Evolutionary conservation across 768 basidiomycete species (phyloP).

Genomic region (Coprinellus micaceus): DNA sequence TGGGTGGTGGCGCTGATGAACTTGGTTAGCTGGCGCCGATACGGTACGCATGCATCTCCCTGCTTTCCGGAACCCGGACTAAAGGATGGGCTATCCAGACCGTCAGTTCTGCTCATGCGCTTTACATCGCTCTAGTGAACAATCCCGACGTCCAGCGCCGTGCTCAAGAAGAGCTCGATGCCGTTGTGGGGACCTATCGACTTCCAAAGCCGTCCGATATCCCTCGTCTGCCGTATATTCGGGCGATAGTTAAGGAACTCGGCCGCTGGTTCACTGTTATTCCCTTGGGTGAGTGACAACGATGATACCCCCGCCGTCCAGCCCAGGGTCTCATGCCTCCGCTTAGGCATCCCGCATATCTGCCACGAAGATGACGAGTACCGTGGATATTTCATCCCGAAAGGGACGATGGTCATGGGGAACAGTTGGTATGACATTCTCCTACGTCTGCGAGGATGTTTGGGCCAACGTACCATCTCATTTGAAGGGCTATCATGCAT

Average conservation of each 20-base stretch:
- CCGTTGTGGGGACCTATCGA: slow-evolving; percentile 14
- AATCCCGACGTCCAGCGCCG: slow-evolving; percentile 17
- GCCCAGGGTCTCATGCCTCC: slow-evolving; percentile 16
- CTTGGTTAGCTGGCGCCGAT: background rate
- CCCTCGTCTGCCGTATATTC: slow-evolving; percentile 17
- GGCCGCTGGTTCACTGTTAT: slow-evolving; percentile 14
- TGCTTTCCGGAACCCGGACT: background rate
- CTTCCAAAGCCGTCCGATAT: slow-evolving; percentile 21
- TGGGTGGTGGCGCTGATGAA: background rate
- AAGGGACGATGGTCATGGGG: slow-evolving; percentile 12
- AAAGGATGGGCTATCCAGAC: background rate
- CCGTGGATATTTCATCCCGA: slow-evolving; percentile 13
- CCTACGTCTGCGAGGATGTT: background rate
- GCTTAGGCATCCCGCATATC: slow-evolving; percentile 2
- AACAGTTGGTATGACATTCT: slow-evolving; percentile 14
- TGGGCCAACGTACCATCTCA: background rate
- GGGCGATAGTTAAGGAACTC: slow-evolving; percentile 21
- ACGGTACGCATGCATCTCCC: background rate
- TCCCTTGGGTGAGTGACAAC: slow-evolving; percentile 7
- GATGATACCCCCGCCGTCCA: slow-evolving; percentile 31
- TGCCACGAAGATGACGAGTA: slow-evolving; percentile 10
- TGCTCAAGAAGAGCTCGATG: slow-evolving; percentile 24
- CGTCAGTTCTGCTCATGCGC: background rate
- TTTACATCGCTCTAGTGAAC: slow-evolving; percentile 8
- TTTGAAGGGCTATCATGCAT: slow-evolving; percentile 6